Base-by-base conservation (phyloP, 148 eudicot species). In the Nepenthes gracilis region DNA sequence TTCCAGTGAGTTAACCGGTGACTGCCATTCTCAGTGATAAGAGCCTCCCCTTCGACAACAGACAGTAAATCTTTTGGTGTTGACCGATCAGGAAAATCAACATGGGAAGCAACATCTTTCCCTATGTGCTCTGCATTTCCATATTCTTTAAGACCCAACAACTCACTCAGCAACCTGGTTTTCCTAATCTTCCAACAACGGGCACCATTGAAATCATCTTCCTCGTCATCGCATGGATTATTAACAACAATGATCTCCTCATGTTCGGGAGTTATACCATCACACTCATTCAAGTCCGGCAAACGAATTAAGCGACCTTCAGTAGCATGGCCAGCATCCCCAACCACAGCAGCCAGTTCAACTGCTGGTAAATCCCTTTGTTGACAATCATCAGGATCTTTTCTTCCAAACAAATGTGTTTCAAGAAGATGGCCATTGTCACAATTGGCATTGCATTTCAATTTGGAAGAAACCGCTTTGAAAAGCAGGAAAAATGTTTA, bases 151-250 rank as follows among this genome's bases (percentile, higher is more conserved):
- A 49, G n/a, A 11, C 53, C 53, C 13, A 49, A 11, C 15, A 49
- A n/a, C n/a, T 49, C 53, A 49, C 81, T 75, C 64, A 88, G 57
- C 37, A 74, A 64, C 58, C 96, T 83, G 49, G 81, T 68, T 64
- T 85, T 88, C 38, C 68, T 80, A 5, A 45, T 45, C 55, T 70
- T 63, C 59, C 78, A 77, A 58, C 72, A 64, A 4, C 67, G 74
- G 50, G 66, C 53, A 52, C 54, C 74, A 63, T 65, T 73, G 40
- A 69, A 60, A 55, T 68, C 62, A 62, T 72, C 82, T 36, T 67
- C 70, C 32, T 71, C 69, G 15, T 71, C 76, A 60, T 71, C 82
- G 60, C 57, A 66, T 36, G 62, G 43, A 51, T 9, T 32, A 45
- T 59, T 70, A 38, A 54, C 63, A 58, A 57, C 23, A 54, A 63